Evolutionary conservation across 2,329 filamentous ascomycete genomes (phyloP).

Genomic region (Monilinia laxa): DNA sequence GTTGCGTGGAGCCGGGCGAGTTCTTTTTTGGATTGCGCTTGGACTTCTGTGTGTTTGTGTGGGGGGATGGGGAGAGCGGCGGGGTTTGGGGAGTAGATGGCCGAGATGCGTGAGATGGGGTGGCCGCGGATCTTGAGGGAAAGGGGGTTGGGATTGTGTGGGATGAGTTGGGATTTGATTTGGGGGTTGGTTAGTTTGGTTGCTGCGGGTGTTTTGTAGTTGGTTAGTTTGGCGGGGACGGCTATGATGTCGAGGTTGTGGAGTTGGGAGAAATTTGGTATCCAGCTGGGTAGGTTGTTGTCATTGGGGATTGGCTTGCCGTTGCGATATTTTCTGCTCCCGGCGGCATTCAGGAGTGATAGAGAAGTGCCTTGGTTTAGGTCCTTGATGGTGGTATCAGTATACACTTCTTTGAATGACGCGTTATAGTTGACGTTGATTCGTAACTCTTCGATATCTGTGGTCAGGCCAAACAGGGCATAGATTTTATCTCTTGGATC

Average conservation of each 20-base stretch:
- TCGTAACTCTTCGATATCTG: neutral
- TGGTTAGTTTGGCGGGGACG: neutral
- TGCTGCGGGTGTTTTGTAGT: neutral
- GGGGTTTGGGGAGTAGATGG: neutral
- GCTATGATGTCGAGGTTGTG: neutral
- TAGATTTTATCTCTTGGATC: neutral
- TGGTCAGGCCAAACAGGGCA: neutral
- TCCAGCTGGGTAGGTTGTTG: neutral
- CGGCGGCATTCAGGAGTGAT: neutral
- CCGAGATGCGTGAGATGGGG: neutral
- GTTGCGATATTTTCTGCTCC: neutral
- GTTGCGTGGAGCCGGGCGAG: too few species aligned
- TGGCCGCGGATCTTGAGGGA: neutral
- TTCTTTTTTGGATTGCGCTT: too few species aligned
- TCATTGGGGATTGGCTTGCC: neutral
- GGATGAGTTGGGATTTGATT: neutral
- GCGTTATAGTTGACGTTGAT: neutral
- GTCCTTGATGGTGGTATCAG: neutral
- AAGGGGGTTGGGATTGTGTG: too few species aligned
- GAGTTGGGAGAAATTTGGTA: neutral
- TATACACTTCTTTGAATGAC: neutral
- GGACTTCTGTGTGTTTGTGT: too few species aligned
- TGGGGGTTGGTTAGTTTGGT: neutral
- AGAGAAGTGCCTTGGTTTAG: neutral
- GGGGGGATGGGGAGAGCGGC: too few species aligned